Evolutionary conservation across 805 yeast species (phyloP), one percentile per base, ranked within the genome.

Genomic region (Starmerella sp.): DNA sequence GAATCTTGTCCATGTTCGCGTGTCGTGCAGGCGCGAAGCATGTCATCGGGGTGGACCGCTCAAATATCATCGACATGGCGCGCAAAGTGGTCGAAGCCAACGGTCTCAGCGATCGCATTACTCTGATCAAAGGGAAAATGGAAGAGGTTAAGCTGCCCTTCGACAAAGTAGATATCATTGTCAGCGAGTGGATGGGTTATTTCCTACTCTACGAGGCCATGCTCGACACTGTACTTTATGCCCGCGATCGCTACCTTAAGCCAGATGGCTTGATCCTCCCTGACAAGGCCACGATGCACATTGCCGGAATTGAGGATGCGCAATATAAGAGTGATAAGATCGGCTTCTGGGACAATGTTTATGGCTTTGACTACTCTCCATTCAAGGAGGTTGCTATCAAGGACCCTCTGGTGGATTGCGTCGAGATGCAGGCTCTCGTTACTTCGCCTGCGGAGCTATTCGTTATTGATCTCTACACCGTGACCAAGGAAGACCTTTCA

Each of bases 121-220:
- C 97, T 37, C 73, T 91, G 56, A 71, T 91, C 52, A 84, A 85
- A 70, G 98, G 98, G 48, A 93, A 93, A 67, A 77, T 93, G 71
- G 99, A 93, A 73, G 98, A 93, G 66, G 86, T 95, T 54, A 63
- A 61, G 51, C 75, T 93, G 63, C 97, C 97, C 41, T 90, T 77
- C 61, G 81, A 82, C 54, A 75, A 85, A 67, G 99, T 93, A 54
- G 99, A 93, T 69, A 91, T 93, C 63, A 93, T 93, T 62, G 83
- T 93, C 57, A 83, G 93, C 60, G 99, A 93, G 71, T 93, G 99
- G 99, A 93, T 93, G 99, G 99, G 99, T 15, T 93, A 93, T 71
- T 93, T 93, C 66, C 72, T 95, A 63, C 76, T 95, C 54, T 93
- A 91, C 69, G 99, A 93, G 76, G 86, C 96, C 58, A 93, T 93